These are phyloP conservation scores for Novymonas esmeraldas DNA, from an alignment of 208 protist genomes.

Conservation along the genomic window DNA sequence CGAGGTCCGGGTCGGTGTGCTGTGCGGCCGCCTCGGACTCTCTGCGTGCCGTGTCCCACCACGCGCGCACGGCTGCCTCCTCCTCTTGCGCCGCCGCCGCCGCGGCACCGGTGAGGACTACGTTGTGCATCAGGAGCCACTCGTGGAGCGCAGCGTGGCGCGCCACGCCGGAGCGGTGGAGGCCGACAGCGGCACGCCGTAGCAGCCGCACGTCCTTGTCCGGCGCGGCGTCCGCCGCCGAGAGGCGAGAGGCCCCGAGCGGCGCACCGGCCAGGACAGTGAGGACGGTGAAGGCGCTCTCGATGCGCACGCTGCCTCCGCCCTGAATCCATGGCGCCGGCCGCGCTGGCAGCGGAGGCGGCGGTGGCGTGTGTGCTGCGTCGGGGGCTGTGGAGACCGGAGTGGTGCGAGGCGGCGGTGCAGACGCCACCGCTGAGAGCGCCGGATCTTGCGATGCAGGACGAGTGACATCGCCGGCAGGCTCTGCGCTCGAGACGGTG, in stretches of 20 bases:
- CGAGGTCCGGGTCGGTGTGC: not conserved
- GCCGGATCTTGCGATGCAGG: no score
- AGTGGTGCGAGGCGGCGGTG: not conserved
- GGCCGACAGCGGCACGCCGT: conserved; percentile 6
- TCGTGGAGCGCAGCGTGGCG: conserved; percentile 27
- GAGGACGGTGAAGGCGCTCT: conserved; percentile 26
- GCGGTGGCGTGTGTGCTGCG: not conserved
- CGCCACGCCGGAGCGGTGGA: conserved; percentile 8
- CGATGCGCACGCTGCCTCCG: conserved; percentile 16
- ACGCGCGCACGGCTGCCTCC: conserved; percentile 12
- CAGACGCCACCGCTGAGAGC: no score
- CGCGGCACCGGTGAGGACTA: not conserved
- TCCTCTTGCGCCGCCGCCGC: not conserved
- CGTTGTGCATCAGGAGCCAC: conserved; percentile 31
- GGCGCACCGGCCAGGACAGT: conserved; percentile 15
- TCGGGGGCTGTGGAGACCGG: not conserved
- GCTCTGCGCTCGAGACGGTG: no score
- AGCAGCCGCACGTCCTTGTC: conserved; percentile 13
- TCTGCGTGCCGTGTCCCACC: conserved; percentile 17
- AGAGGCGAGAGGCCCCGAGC: not conserved
- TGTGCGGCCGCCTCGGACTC: not conserved
- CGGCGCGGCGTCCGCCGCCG: not conserved
- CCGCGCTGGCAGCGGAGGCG: not conserved
- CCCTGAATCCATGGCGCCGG: conserved; percentile 13
- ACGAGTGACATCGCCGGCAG: no score